Evolutionary conservation across 2,329 filamentous ascomycete species (phyloP).

Genomic region (Pseudocercospora musae): DNA sequence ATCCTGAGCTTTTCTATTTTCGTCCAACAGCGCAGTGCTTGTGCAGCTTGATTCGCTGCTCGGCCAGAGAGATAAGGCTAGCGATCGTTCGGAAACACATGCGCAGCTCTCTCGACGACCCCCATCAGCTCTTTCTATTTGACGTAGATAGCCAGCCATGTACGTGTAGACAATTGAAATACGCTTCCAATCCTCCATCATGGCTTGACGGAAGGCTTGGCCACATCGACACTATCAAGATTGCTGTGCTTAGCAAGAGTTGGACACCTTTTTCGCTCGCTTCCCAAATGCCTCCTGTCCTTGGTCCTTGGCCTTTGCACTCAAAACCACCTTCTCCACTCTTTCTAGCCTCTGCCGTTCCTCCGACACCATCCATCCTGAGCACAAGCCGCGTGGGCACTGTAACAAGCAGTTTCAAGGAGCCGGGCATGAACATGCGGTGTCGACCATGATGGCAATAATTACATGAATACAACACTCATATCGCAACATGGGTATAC

Average conservation of each 20-base stretch:
- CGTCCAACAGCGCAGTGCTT: neutral
- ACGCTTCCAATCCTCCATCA: neutral
- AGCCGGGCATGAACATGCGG: neutral
- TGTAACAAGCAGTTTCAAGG: neutral
- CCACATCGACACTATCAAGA: neutral
- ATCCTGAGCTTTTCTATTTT: neutral
- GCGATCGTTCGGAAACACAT: neutral
- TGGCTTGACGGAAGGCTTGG: neutral
- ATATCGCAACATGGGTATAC: neutral
- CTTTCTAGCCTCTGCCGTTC: neutral
- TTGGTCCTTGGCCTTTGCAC: neutral
- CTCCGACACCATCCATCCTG: neutral
- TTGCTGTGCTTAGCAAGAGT: neutral
- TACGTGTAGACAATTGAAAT: neutral
- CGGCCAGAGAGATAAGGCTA: neutral
- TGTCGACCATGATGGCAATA: neutral
- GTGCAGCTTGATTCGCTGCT: neutral
- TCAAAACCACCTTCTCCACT: neutral
- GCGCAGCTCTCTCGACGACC: neutral
- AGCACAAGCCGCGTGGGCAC: neutral
- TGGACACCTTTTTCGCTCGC: neutral
- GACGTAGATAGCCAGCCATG: neutral
- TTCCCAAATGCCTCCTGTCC: neutral
- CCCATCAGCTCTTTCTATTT: neutral
- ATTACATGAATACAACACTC: slow-evolving; percentile 4